Evolutionary conservation across 164 flowering plant species (phyloP).

Genomic region (Macadamia integrifolia): DNA sequence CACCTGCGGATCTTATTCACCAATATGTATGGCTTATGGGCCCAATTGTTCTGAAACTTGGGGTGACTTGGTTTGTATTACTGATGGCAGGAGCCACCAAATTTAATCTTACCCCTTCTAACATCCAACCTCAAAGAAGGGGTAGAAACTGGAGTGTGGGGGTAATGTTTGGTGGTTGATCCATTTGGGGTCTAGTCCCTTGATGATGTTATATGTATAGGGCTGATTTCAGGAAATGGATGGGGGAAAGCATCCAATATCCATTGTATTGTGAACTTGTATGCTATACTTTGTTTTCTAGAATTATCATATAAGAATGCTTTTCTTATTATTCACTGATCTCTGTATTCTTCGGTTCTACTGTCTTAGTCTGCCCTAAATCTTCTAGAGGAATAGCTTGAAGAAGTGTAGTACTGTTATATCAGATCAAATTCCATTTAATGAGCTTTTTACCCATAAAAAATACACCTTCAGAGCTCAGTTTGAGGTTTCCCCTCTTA

Average conservation of each 20-base stretch:
- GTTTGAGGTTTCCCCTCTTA: too few species aligned
- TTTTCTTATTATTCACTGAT: neutral
- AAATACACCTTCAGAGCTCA: too few species aligned
- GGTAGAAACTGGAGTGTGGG: constrained; percentile 17
- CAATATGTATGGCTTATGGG: constrained; percentile 4
- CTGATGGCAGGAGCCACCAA: constrained; percentile 15
- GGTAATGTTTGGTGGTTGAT: constrained; percentile 23
- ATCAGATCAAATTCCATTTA: too few species aligned
- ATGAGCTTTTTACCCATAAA: too few species aligned
- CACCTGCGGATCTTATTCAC: constrained; percentile 7
- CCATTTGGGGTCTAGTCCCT: constrained; percentile 13
- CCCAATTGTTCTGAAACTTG: constrained; percentile 2
- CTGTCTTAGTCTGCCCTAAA: neutral
- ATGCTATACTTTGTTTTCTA: constrained; percentile 17
- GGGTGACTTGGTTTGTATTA: constrained; percentile 6
- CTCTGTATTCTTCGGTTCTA: neutral
- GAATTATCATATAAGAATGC: constrained; percentile 10
- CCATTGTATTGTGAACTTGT: constrained; percentile 18
- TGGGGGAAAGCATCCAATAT: constrained; percentile 12
- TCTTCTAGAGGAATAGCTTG: too few species aligned
- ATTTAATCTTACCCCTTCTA: constrained; percentile 18
- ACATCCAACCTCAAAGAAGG: constrained; percentile 17
- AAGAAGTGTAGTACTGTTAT: too few species aligned
- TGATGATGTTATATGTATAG: constrained; percentile 24
- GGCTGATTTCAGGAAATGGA: constrained; percentile 30